Evolutionary conservation across 2,329 filamentous ascomycete genomes (phyloP).

Genomic region (Trichoderma sp.): DNA sequence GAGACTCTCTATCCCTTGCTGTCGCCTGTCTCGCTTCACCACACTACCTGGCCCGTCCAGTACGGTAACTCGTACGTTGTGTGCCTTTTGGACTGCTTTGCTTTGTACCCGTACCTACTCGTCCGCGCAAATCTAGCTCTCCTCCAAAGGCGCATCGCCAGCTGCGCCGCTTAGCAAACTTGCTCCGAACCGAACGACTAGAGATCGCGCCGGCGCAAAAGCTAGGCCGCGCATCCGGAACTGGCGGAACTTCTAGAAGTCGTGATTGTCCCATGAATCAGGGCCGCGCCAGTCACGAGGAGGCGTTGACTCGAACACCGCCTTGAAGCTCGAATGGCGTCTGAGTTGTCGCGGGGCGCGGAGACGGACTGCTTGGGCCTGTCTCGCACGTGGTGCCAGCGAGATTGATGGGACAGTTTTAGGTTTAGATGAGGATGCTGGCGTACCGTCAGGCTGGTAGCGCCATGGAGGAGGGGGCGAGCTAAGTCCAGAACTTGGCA

Average conservation of each 20-base stretch:
- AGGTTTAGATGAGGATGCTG: slow-evolving; percentile 12
- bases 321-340: background rate
- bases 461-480: background rate
- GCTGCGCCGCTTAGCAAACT: background rate
- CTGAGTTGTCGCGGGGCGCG: slow-evolving; percentile 13
- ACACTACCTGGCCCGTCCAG: background rate
- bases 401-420: slow-evolving; percentile 17
- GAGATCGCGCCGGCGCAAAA: background rate
- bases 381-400: slow-evolving; percentile 15
- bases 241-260: slow-evolving; percentile 16
- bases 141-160: background rate
- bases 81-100: background rate
- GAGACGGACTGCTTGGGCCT: slow-evolving; percentile 7
- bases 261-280: slow-evolving; percentile 7
- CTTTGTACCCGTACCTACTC: background rate
- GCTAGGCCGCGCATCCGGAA: slow-evolving; percentile 5
- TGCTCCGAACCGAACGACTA: background rate
- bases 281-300: slow-evolving; percentile 1
- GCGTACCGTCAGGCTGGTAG: slow-evolving; percentile 19
- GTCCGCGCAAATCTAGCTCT: background rate
- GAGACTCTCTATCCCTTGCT: background rate
- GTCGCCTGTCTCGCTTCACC: background rate
- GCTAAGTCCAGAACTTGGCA: background rate
- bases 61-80: background rate
- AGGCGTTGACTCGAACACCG: slow-evolving; percentile 5